Conservation (phyloP, 2,329 filamentous ascomycete genomes). For the Hypoxylon sp. region DNA sequence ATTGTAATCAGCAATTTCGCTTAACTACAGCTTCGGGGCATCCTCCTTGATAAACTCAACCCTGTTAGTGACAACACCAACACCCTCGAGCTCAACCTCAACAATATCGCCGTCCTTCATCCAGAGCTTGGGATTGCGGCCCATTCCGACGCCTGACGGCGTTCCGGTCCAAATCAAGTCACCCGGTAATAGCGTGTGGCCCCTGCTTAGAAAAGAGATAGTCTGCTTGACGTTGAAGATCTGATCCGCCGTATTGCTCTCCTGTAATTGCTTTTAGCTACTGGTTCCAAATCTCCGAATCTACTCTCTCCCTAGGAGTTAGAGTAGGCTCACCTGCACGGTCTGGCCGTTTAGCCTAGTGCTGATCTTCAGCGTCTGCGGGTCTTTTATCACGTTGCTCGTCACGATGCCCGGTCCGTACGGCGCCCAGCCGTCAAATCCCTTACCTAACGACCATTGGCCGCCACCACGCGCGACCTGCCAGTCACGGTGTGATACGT, state of each 20-base stretch:
- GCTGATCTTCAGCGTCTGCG: conserved; percentile 68
- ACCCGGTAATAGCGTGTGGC: conserved; percentile 74
- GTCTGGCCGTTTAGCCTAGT: conserved; percentile 72
- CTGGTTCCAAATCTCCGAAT: neutral
- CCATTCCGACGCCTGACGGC: conserved; percentile 80
- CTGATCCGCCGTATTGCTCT: conserved; percentile 72
- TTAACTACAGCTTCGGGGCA: conserved; percentile 54
- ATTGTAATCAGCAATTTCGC: neutral
- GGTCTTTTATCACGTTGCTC: conserved; percentile 67
- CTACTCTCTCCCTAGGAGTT: neutral
- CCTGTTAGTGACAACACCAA: conserved; percentile 72
- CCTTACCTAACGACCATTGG: conserved; percentile 81
- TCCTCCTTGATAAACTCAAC: conserved; percentile 60
- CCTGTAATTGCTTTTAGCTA: conserved; percentile 52
- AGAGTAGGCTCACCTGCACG: conserved; percentile 62
- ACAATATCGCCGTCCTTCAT: conserved; percentile 79
- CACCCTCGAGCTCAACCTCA: conserved; percentile 75
- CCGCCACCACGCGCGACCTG: conserved; percentile 77
- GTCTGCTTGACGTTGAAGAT: conserved; percentile 73
- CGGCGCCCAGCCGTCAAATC: conserved; percentile 82
- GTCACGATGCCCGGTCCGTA: conserved; percentile 80
- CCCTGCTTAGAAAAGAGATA: conserved; percentile 72
- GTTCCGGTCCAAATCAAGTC: conserved; percentile 78
- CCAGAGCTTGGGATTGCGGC: conserved; percentile 76
- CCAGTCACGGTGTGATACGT: conserved; percentile 86